Conservation (phyloP, 2,329 filamentous ascomycete genomes). For the Aspergillus novoparasiticus region DNA sequence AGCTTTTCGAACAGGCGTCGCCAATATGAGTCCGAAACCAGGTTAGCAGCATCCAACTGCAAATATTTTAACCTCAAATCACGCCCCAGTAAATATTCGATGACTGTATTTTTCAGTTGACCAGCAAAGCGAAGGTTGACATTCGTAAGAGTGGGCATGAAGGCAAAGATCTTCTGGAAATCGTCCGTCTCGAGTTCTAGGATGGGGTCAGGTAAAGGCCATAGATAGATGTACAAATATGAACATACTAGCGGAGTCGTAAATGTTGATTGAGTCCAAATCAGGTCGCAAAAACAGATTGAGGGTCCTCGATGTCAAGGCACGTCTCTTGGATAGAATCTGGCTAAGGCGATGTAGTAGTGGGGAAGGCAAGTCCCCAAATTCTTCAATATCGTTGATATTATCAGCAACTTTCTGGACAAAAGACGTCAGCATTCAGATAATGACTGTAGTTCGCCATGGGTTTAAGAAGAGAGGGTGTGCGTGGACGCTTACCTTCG, state of each 20-base stretch:
- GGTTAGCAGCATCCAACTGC: constrained; percentile 80
- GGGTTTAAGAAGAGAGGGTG: neutral
- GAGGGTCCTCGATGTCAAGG: constrained; percentile 53
- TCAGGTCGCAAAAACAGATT: constrained; percentile 55
- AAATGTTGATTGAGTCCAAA: constrained; percentile 59
- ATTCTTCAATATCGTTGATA: constrained; percentile 65
- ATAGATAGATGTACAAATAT: constrained; percentile 28
- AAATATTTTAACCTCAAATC: constrained; percentile 70
- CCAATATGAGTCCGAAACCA: constrained; percentile 79
- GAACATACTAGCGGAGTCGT: constrained; percentile 55
- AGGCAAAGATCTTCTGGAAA: constrained; percentile 77
- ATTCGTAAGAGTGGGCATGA: constrained; percentile 67
- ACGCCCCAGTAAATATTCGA: constrained; percentile 78
- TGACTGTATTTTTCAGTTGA: constrained; percentile 82
- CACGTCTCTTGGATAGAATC: constrained; percentile 65
- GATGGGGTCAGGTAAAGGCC: neutral
- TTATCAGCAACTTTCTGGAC: constrained; percentile 61
- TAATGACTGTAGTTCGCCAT: neutral
- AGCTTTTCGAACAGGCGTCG: constrained; percentile 66
- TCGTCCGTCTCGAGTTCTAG: constrained; percentile 71
- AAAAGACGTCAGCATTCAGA: constrained; percentile 20
- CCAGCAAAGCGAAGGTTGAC: constrained; percentile 83
- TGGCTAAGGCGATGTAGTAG: constrained; percentile 62
- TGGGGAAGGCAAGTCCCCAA: constrained; percentile 62
- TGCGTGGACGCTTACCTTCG: constrained; percentile 45